Conservation (phyloP, 176 grass and related monocot species). For the Hsuehochloa calcarea region DNA sequence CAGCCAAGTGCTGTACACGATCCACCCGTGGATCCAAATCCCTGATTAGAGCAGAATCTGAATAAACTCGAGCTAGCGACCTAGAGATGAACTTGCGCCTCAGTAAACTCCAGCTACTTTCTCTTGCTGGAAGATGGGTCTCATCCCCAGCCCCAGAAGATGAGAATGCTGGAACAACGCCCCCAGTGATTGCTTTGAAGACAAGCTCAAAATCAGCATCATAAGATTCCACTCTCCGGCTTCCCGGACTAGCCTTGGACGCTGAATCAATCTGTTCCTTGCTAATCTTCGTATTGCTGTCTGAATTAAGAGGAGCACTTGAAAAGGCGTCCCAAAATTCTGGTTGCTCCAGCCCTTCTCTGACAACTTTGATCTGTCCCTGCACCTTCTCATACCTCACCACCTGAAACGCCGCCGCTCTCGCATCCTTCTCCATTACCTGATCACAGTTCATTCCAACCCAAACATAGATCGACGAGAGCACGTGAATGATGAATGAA, state of each 20-base stretch:
- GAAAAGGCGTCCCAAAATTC: constrained; percentile 95
- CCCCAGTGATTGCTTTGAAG: constrained; percentile 75
- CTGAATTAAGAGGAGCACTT: constrained; percentile 47
- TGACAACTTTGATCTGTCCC: constrained; percentile 61
- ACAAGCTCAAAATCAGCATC: constrained; percentile 87
- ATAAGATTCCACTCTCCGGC: constrained; percentile 67
- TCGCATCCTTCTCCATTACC: constrained; percentile 94
- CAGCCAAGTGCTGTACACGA: constrained; percentile 40
- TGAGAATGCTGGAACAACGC: constrained; percentile 84
- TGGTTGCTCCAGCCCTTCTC: constrained; percentile 75
- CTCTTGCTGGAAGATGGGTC: constrained; percentile 89
- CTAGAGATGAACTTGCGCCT: constrained; percentile 71
- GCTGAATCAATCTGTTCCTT: constrained; percentile 61
- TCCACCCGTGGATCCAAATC: constrained; percentile 53
- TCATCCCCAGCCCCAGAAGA: constrained; percentile 61
- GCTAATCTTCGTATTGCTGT: constrained; percentile 47
- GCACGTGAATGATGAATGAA: constrained; percentile 82
- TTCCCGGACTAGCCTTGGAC: constrained; percentile 48
- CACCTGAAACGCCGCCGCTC: constrained; percentile 78
- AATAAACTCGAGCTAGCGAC: constrained; percentile 52
- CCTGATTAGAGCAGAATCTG: constrained; percentile 60
- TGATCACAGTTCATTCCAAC: constrained; percentile 68
- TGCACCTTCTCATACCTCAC: constrained; percentile 97
- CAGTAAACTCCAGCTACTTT: constrained; percentile 80
- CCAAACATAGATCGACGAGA: constrained; percentile 96